Evolutionary conservation across 129 eudicot species (phyloP).

Genomic region (Silybum marianum): DNA sequence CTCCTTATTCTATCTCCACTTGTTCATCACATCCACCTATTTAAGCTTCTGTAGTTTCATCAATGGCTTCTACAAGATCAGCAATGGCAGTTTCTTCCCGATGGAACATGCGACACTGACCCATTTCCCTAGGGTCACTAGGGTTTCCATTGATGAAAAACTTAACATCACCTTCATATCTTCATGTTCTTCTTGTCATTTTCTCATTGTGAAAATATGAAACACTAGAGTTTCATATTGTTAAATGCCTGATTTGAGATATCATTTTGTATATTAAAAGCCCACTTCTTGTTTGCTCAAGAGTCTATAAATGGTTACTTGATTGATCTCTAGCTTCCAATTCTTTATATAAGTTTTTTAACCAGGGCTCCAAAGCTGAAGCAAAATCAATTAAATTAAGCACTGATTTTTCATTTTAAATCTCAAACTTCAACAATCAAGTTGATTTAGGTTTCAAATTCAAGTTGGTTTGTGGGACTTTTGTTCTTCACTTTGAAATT

Average conservation of each 20-base stretch:
- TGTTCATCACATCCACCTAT: constrained; percentile 4
- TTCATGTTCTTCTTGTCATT: neutral
- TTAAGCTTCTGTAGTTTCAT: neutral
- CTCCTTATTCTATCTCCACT: neutral
- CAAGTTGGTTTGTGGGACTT: no score
- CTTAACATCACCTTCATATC: neutral
- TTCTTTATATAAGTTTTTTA: neutral
- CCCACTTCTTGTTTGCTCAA: neutral
- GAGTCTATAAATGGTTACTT: neutral
- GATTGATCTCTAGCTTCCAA: neutral
- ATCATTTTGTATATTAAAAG: neutral
- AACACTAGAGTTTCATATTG: neutral
- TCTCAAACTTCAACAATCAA: no score
- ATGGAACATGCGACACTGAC: neutral
- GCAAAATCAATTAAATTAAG: neutral
- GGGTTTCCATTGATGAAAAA: constrained; percentile 1
- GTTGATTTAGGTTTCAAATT: no score
- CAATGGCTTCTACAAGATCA: neutral
- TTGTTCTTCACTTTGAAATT: no score
- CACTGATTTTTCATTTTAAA: neutral
- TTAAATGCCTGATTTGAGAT: neutral
- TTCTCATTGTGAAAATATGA: neutral
- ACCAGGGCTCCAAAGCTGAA: neutral
- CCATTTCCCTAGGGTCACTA: neutral
- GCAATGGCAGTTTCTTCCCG: neutral